Evolutionary conservation across 106 monocot species (phyloP).

Genomic region (Posidonia australis): DNA sequence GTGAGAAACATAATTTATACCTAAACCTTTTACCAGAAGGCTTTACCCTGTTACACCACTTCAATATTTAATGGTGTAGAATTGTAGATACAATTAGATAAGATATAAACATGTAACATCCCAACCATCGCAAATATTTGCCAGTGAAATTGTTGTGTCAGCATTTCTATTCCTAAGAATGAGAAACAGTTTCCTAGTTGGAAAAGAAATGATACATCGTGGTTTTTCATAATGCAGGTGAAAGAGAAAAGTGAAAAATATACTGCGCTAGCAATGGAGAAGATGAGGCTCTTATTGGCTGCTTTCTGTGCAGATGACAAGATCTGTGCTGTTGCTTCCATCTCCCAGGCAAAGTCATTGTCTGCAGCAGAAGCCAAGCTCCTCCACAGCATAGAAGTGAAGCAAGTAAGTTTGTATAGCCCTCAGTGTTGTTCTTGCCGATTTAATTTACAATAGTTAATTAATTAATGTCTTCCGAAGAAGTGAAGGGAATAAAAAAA

Average conservation of each 20-base stretch:
- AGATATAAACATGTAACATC: too few species aligned
- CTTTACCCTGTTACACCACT: too few species aligned
- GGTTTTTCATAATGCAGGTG: slow-evolving; percentile 15
- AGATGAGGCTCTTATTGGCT: slow-evolving; percentile 34
- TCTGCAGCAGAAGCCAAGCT: slow-evolving; percentile 24
- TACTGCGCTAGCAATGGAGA: slow-evolving; percentile 23
- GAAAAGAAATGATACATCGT: not conserved
- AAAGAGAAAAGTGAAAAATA: slow-evolving; percentile 32
- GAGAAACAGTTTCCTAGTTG: not conserved
- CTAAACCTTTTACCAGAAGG: too few species aligned
- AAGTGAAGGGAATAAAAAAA: too few species aligned
- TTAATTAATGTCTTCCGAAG: too few species aligned
- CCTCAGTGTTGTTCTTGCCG: too few species aligned
- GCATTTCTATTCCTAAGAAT: not conserved
- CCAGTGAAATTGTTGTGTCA: too few species aligned
- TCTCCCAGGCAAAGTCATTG: slow-evolving; percentile 30
- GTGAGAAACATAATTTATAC: too few species aligned
- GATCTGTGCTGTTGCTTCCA: slow-evolving; percentile 14
- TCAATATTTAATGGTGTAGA: too few species aligned
- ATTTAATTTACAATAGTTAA: too few species aligned
- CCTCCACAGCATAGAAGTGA: slow-evolving; percentile 23
- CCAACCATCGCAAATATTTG: too few species aligned
- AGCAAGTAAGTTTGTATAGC: slow-evolving; percentile 41
- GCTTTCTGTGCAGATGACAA: slow-evolving; percentile 37
- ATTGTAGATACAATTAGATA: too few species aligned